Conservation (phyloP, 2,329 filamentous ascomycete genomes). For the Penicillium janthinellum region DNA sequence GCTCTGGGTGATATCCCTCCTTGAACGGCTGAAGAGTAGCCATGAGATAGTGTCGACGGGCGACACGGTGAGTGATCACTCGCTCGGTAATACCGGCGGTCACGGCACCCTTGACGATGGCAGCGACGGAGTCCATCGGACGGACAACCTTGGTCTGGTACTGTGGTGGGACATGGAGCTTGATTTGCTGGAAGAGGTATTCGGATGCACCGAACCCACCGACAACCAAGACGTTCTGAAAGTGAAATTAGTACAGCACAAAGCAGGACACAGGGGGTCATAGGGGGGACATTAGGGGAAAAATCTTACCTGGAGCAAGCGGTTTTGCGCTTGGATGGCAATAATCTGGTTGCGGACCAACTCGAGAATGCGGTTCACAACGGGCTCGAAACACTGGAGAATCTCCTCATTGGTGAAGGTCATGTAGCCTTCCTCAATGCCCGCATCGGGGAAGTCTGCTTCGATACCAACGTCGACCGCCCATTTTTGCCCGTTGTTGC, state of each 20-base stretch:
- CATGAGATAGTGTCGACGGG: slow-evolving; percentile 98
- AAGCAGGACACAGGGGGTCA: background rate
- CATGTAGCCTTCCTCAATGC: slow-evolving; percentile 99
- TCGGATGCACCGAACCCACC: slow-evolving; percentile 98
- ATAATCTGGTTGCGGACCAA: slow-evolving; percentile 98
- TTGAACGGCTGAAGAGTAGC: slow-evolving; percentile 98
- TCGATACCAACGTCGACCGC: slow-evolving; percentile 98
- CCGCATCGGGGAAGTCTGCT: slow-evolving; percentile 94
- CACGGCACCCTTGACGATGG: slow-evolving; percentile 97
- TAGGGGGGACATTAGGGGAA: background rate
- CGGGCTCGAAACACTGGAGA: slow-evolving; percentile 96
- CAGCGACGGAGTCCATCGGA: slow-evolving; percentile 97
- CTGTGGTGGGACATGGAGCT: slow-evolving; percentile 94
- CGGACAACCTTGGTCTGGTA: slow-evolving; percentile 98
- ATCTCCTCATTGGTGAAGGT: slow-evolving; percentile 99
- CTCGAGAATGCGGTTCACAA: slow-evolving; percentile 95
- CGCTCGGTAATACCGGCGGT: slow-evolving; percentile 97
- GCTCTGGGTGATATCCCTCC: slow-evolving; percentile 96
- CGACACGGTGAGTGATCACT: slow-evolving; percentile 94
- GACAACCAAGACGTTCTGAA: slow-evolving; percentile 86
- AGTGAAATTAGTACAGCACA: slow-evolving; percentile 20
- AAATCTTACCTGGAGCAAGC: slow-evolving; percentile 70
- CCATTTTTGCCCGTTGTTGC: slow-evolving; percentile 99
- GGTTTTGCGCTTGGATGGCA: slow-evolving; percentile 96
- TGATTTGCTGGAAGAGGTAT: slow-evolving; percentile 99